Evolutionary conservation across 2,329 filamentous ascomycete genomes (phyloP).

Genomic region (Fusarium euwallaceae): DNA sequence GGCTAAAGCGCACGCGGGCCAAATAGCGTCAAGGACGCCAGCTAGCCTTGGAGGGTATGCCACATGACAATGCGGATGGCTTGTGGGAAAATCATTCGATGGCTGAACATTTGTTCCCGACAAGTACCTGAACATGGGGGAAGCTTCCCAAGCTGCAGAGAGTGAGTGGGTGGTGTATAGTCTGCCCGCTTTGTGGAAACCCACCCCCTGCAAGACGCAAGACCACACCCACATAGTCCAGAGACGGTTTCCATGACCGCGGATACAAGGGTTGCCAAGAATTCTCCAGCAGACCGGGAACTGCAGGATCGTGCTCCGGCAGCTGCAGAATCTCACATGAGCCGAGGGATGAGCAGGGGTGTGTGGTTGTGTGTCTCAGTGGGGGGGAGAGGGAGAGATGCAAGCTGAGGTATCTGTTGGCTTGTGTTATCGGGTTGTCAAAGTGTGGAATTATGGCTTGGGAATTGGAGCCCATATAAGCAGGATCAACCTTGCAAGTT

Average conservation of each 20-base stretch:
- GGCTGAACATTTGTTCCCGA: slow-evolving; percentile 12
- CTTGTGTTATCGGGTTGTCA: neutral
- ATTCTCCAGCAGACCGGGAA: slow-evolving; percentile 28
- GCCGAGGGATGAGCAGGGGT: slow-evolving; percentile 4
- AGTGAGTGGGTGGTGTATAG: slow-evolving; percentile 11
- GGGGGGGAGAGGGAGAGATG: neutral
- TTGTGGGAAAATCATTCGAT: neutral
- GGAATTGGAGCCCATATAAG: neutral
- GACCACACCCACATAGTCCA: slow-evolving; percentile 16
- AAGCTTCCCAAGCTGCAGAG: neutral
- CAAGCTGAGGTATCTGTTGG: neutral
- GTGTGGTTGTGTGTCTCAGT: neutral
- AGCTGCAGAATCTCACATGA: slow-evolving; percentile 33
- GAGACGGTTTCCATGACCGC: slow-evolving; percentile 27
- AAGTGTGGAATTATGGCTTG: neutral
- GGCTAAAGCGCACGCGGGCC: slow-evolving; percentile 26
- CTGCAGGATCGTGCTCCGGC: slow-evolving; percentile 39
- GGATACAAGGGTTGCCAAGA: slow-evolving; percentile 35
- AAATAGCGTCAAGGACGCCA: slow-evolving; percentile 19
- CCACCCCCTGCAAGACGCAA: slow-evolving; percentile 14
- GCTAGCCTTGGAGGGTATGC: slow-evolving; percentile 11
- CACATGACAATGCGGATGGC: slow-evolving; percentile 23
- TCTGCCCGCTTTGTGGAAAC: slow-evolving; percentile 13
- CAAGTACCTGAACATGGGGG: slow-evolving; percentile 19
- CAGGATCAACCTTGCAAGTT: neutral